Conservation (phyloP, 2,329 filamentous ascomycete species). For the Aotearoamyces nothofagi region DNA sequence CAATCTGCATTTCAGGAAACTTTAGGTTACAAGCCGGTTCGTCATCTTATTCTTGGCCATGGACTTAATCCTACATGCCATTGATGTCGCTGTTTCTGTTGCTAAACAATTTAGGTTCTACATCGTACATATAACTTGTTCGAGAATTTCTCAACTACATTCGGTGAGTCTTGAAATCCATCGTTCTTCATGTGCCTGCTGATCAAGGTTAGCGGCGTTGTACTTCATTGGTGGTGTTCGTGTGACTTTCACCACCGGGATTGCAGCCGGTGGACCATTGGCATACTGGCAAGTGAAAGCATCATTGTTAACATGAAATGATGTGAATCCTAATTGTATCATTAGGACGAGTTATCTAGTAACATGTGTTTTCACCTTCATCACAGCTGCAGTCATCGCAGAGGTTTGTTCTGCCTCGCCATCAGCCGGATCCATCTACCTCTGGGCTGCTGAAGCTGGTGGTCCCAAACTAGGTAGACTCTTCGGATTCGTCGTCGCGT, state of each 20-base stretch:
- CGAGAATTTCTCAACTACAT: constrained; percentile 43
- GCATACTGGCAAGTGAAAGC: constrained; percentile 43
- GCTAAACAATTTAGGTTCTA: too few species aligned
- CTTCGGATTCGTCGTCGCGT: constrained; percentile 33
- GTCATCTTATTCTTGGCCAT: too few species aligned
- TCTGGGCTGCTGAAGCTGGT: constrained; percentile 32
- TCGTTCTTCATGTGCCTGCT: constrained; percentile 6
- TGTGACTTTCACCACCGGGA: constrained; percentile 46
- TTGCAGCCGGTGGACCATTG: constrained; percentile 42
- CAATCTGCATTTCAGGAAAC: too few species aligned
- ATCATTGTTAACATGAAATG: too few species aligned
- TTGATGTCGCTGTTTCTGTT: too few species aligned
- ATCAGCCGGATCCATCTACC: constrained; percentile 24
- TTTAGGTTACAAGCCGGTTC: too few species aligned
- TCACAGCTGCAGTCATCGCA: constrained; percentile 42
- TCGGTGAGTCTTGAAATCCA: constrained; percentile 25
- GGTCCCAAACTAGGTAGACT: constrained; percentile 24
- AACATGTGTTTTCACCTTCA: constrained; percentile 43
- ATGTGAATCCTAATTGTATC: not conserved
- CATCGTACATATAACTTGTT: constrained; percentile 40
- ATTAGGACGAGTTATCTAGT: constrained; percentile 41
- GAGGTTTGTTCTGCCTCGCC: constrained; percentile 35
- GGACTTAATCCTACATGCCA: too few species aligned
- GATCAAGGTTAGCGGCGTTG: constrained; percentile 44
- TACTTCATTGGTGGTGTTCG: constrained; percentile 46